Evolutionary conservation across 768 basidiomycete species (phyloP).

Genomic region (Boletus subparvulus): DNA sequence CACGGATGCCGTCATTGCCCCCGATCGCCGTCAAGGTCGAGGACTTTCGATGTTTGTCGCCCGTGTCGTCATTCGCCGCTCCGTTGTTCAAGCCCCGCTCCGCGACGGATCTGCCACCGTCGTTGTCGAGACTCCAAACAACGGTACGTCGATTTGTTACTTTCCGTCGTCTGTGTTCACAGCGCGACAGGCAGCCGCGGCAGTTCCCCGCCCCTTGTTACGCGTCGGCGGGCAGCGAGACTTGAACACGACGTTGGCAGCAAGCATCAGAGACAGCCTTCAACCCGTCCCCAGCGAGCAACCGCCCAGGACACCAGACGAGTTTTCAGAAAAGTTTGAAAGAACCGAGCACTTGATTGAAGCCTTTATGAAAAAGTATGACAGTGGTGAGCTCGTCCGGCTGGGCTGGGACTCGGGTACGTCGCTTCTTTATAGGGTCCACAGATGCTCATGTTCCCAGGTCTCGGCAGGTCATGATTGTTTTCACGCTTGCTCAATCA

Average conservation of each 20-base stretch:
- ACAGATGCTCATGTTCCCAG: conserved; percentile 8
- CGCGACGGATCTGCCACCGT: not conserved
- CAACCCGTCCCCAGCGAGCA: not conserved
- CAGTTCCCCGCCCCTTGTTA: not conserved
- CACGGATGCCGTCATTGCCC: conserved; percentile 27
- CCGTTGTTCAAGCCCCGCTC: not conserved
- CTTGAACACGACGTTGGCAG: conserved; percentile 2
- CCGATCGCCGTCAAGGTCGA: conserved; percentile 32
- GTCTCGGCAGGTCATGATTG: conserved; percentile 6
- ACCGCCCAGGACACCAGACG: conserved; percentile 21
- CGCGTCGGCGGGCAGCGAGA: not conserved
- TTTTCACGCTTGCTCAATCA: not conserved
- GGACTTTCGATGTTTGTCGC: conserved; percentile 4
- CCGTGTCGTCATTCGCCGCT: not conserved
- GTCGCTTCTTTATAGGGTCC: not conserved
- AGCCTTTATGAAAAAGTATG: conserved; percentile 18
- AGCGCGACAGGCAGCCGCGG: not conserved
- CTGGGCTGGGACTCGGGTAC: conserved; percentile 32
- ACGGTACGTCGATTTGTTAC: conserved; percentile 2
- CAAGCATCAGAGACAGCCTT: conserved; percentile 15
- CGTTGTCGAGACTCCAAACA: not conserved
- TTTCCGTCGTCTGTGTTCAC: not conserved
- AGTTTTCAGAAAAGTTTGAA: conserved; percentile 23
- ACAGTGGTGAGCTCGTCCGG: conserved; percentile 18
- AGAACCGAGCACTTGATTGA: conserved; percentile 20